Conservation (phyloP, 2,329 filamentous ascomycete species). For the Plenodomus biglobosus region DNA sequence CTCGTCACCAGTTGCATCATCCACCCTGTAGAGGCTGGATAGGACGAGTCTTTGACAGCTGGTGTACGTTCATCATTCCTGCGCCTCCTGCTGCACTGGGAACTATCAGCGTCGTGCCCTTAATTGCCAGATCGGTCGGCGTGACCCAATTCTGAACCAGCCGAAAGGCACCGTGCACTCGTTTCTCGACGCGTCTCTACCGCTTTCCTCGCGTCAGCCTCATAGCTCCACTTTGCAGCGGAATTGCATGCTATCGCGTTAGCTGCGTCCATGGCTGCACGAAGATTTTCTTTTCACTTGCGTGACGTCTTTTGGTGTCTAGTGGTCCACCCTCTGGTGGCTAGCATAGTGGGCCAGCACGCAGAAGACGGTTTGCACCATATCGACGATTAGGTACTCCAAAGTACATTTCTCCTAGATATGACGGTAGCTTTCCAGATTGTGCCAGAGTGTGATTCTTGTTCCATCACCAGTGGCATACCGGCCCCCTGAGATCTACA, state of each 20-base stretch:
- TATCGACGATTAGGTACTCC: background rate
- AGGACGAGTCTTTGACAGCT: too few relatives aligned
- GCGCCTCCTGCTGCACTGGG: too few relatives aligned
- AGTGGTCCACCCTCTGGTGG: constrained; percentile 1
- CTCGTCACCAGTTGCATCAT: background rate
- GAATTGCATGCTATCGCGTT: constrained; percentile 12
- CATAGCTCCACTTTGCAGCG: constrained; percentile 22
- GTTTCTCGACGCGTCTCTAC: constrained; percentile 38
- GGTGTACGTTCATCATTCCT: background rate
- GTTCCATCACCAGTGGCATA: background rate
- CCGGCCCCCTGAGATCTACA: background rate
- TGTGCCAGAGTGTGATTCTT: background rate
- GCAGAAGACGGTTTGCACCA: background rate
- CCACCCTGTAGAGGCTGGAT: background rate
- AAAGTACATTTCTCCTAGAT: background rate
- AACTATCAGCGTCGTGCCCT: background rate
- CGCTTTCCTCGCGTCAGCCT: constrained; percentile 27
- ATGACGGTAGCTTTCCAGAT: background rate
- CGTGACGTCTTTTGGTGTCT: constrained; percentile 25
- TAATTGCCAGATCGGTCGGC: background rate
- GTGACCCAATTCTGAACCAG: constrained; percentile 13
- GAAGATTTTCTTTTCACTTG: constrained; percentile 30
- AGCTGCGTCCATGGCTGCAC: constrained; percentile 27
- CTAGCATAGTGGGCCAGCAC: background rate
- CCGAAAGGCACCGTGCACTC: constrained; percentile 29